Evolutionary conservation across 2,329 filamentous ascomycete genomes (phyloP).

Genomic region (Diaporthe vexans): DNA sequence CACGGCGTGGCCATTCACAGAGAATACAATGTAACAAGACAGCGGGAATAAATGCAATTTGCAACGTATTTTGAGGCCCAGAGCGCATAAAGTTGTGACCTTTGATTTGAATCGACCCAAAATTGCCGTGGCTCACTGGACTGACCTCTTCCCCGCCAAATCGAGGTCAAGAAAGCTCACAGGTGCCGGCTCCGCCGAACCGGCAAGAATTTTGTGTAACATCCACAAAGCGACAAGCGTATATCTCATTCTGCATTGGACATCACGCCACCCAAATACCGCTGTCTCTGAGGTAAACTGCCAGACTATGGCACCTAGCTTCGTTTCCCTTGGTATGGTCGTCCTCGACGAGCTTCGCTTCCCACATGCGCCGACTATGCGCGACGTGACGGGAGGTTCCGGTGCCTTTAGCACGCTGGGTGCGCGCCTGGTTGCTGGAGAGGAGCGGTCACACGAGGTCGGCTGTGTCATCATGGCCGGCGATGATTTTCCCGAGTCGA

Average conservation of each 20-base stretch:
- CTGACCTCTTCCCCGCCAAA: neutral
- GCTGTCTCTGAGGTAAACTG: too few relatives aligned
- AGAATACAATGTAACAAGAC: neutral
- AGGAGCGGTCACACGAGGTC: slow-evolving; percentile 8
- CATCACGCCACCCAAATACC: neutral
- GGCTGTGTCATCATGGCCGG: slow-evolving; percentile 29
- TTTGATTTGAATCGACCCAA: neutral
- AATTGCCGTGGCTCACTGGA: neutral
- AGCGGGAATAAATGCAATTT: neutral
- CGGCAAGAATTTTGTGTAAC: neutral
- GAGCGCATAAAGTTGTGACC: neutral
- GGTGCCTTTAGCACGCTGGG: slow-evolving; percentile 50
- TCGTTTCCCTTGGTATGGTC: slow-evolving; percentile 52
- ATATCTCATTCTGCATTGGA: neutral
- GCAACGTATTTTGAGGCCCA: neutral
- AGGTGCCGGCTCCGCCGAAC: too few relatives aligned
- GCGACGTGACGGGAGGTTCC: slow-evolving; percentile 51
- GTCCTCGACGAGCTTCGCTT: slow-evolving; percentile 53
- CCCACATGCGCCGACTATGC: slow-evolving; percentile 45
- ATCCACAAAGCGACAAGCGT: neutral
- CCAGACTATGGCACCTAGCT: slow-evolving; percentile 38
- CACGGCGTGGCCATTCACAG: neutral
- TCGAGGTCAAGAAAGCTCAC: too few relatives aligned
- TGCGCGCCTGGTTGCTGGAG: slow-evolving; percentile 28
- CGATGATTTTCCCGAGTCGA: slow-evolving; percentile 29